phyloP scores from a whole-genome alignment of 2,329 filamentous ascomycete genomes.

The Shiraia sp. region DNA sequence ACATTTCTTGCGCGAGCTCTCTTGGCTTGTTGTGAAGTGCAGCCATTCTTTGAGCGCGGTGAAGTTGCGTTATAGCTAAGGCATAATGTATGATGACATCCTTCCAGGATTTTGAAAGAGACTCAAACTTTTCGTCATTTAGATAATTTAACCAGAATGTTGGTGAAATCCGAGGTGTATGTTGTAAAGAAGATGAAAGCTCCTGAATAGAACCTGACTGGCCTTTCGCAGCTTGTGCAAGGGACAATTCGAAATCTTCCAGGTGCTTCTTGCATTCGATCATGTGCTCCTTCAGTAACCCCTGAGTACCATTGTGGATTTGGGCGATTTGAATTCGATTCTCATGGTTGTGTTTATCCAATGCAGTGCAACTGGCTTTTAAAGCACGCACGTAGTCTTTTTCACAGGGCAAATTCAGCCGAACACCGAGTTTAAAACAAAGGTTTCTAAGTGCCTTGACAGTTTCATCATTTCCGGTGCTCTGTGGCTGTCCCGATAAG shows the following conservation, averaged over 20 bases:
- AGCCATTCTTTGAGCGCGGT: conserved; percentile 34
- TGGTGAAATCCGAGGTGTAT: conserved; percentile 24
- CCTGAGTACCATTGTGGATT: no score
- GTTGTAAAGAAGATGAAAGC: no score
- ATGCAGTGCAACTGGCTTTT: conserved; percentile 19
- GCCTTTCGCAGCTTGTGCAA: conserved; percentile 3
- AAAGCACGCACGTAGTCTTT: conserved; percentile 23
- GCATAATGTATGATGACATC: conserved; percentile 26
- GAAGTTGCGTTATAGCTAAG: conserved; percentile 29
- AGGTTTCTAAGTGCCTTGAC: conserved; percentile 19
- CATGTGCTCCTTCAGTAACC: no score
- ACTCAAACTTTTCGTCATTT: conserved; percentile 16
- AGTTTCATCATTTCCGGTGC: no score
- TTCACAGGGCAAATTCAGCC: conserved; percentile 20
- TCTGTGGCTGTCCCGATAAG: no score
- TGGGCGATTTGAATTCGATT: not conserved
- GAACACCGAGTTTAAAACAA: conserved; percentile 10
- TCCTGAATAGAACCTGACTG: no score
- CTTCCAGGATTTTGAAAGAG: conserved; percentile 27
- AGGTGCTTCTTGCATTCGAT: conserved; percentile 17
- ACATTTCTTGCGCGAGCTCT: conserved; percentile 41
- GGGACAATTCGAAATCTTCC: conserved; percentile 1
- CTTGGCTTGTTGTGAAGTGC: conserved; percentile 11
- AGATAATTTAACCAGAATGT: conserved; percentile 31
- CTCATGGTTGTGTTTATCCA: no score